These are phyloP conservation scores for Leptodontidium sp. DNA, from an alignment of 2,329 filamentous ascomycete genomes.

Conservation along the genomic window DNA sequence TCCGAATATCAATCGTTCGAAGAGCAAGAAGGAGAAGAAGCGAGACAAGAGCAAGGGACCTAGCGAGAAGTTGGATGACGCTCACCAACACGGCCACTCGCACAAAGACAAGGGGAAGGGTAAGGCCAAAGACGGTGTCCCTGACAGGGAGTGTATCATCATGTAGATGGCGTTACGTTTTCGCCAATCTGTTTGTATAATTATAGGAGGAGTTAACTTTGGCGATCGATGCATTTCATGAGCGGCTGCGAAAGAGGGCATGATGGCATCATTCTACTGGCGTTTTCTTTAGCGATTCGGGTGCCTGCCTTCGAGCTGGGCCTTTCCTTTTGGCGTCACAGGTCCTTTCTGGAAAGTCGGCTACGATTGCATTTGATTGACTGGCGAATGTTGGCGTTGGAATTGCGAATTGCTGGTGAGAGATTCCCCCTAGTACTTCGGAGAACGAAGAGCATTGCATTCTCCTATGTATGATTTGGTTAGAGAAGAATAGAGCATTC, in stretches of 20 bases:
- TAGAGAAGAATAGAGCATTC: neutral
- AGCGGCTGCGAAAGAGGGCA: neutral
- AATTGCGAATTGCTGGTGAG: neutral
- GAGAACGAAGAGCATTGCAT: neutral
- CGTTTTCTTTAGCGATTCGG: neutral
- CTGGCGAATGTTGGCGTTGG: neutral
- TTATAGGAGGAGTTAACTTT: constrained; percentile 6
- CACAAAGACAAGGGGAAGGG: constrained; percentile 41
- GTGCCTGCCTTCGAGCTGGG: constrained; percentile 5
- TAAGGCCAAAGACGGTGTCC: constrained; percentile 42
- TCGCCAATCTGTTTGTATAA: neutral
- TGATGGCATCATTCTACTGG: constrained; percentile 2
- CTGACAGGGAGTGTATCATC: constrained; percentile 58
- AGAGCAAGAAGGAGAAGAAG: constrained; percentile 41
- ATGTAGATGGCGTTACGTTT: constrained; percentile 49
- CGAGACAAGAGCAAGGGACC: constrained; percentile 42
- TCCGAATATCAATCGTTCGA: constrained; percentile 23
- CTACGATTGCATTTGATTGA: neutral
- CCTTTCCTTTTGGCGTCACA: neutral
- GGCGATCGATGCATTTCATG: neutral
- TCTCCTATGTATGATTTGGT: constrained; percentile 2
- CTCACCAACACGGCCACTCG: constrained; percentile 37
- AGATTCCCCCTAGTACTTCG: neutral
- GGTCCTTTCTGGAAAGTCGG: neutral
- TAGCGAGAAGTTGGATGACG: constrained; percentile 37